phyloP scores from a whole-genome alignment of 2,329 filamentous ascomycete genomes.

The Hypoxylon sp. region DNA sequence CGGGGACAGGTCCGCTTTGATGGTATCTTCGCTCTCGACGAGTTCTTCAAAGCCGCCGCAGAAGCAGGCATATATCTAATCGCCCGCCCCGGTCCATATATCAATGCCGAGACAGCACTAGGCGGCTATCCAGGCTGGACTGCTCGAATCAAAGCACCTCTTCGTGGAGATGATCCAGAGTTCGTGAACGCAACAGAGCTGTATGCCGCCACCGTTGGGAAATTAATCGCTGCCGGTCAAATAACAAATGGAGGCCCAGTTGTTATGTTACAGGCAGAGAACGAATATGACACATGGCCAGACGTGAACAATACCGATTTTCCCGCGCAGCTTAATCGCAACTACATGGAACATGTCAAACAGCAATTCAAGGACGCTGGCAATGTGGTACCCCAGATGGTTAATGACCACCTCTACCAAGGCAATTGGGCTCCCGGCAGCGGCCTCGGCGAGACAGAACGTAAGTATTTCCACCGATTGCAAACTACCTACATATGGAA shows the following conservation, averaged over 20 bases:
- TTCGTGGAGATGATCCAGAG: slow-evolving; percentile 70
- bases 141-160: slow-evolving; percentile 70
- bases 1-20: slow-evolving; percentile 75
- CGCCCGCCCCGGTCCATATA: slow-evolving; percentile 76
- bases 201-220: slow-evolving; percentile 68
- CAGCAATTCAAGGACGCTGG: slow-evolving; percentile 74
- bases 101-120: slow-evolving; percentile 80
- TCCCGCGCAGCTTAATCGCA: slow-evolving; percentile 62
- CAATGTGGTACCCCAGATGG: slow-evolving; percentile 79
- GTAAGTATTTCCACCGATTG: slow-evolving; percentile 36
- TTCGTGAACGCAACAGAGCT: slow-evolving; percentile 74
- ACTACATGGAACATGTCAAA: slow-evolving; percentile 77
- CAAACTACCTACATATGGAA: not conserved
- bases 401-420: slow-evolving; percentile 72
- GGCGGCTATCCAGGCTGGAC: slow-evolving; percentile 86
- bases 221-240: slow-evolving; percentile 76
- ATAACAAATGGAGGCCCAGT: slow-evolving; percentile 85
- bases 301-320: slow-evolving; percentile 61
- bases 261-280: slow-evolving; percentile 82
- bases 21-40: slow-evolving; percentile 76
- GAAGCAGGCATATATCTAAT: slow-evolving; percentile 81
- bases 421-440: slow-evolving; percentile 74
- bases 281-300: slow-evolving; percentile 73
- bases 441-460: slow-evolving; percentile 58
- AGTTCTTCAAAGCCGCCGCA: slow-evolving; percentile 80